A percentile compares a stretch with the other conserved stretches of the same genome.
These are phyloP conservation scores for Avicennia marina DNA, from an alignment of 257 asterid genomes.

Conservation along the genomic window DNA sequence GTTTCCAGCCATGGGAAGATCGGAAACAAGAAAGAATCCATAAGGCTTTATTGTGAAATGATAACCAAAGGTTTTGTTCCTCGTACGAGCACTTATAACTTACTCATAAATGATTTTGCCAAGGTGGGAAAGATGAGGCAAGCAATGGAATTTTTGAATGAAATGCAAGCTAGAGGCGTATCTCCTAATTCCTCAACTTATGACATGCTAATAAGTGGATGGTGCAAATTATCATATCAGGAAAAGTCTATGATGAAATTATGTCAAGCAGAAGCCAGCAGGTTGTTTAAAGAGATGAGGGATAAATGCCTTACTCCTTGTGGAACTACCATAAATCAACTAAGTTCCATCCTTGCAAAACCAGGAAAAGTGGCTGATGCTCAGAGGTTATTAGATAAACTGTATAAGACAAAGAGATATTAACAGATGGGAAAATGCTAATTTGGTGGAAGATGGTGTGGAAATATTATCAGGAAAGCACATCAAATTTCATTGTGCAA, in stretches of 20 bases:
- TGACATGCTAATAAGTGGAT: constrained; percentile 72
- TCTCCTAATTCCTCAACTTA: constrained; percentile 71
- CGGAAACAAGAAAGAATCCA: constrained; percentile 75
- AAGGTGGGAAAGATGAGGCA: constrained; percentile 82
- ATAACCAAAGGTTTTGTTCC: constrained; percentile 78
- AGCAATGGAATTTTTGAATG: constrained; percentile 79
- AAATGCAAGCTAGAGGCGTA: constrained; percentile 72
- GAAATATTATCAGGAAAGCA: background rate
- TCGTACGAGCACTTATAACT: constrained; percentile 64
- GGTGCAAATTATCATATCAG: constrained; percentile 61
- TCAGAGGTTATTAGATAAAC: constrained; percentile 47
- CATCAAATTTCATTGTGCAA: constrained; percentile 2
- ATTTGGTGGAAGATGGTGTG: constrained; percentile 2
- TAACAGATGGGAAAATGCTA: constrained; percentile 13
- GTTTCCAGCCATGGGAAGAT: constrained; percentile 66
- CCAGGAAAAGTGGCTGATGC: constrained; percentile 76
- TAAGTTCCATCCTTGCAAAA: constrained; percentile 62
- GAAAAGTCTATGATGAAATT: constrained; percentile 44
- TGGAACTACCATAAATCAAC: constrained; percentile 50
- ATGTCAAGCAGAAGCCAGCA: constrained; percentile 59
- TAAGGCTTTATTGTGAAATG: constrained; percentile 85
- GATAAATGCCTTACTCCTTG: constrained; percentile 58
- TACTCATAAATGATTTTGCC: constrained; percentile 68
- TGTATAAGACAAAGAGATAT: constrained; percentile 45
- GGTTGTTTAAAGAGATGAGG: constrained; percentile 68